Evolutionary conservation across 495 filamentous ascomycete genomes (phyloP).

Genomic region (Penicillium bovifimosum): DNA sequence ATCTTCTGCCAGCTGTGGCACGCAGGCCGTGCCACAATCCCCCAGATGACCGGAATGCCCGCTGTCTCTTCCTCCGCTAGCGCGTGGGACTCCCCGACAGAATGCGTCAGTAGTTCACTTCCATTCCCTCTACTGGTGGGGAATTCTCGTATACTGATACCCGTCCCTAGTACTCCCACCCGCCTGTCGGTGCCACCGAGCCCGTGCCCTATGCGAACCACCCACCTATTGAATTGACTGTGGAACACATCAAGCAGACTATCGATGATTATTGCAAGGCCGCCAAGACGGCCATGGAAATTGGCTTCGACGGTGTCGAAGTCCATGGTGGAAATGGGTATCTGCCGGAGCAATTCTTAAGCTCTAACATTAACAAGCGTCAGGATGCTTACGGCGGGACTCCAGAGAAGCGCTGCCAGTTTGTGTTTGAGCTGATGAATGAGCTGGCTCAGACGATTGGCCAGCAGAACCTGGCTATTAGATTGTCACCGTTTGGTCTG

Average conservation of each 20-base stretch:
- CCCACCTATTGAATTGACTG: slow-evolving; percentile 43
- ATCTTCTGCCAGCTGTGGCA: slow-evolving; percentile 53
- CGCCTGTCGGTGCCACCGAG: slow-evolving; percentile 29
- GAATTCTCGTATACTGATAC: not conserved
- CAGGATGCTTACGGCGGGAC: slow-evolving; percentile 48
- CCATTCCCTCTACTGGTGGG: not conserved
- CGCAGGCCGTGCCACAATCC: slow-evolving; percentile 45
- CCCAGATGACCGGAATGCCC: slow-evolving; percentile 38
- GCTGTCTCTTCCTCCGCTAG: slow-evolving; percentile 35
- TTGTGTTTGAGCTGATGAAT: slow-evolving; percentile 43
- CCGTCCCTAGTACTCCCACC: slow-evolving; percentile 23
- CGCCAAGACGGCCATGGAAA: slow-evolving; percentile 54
- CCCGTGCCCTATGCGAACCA: slow-evolving; percentile 38
- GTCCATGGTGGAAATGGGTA: slow-evolving; percentile 53
- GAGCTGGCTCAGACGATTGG: slow-evolving; percentile 23
- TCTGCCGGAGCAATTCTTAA: slow-evolving; percentile 49
- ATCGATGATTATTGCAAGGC: slow-evolving; percentile 50
- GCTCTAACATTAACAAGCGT: slow-evolving; percentile 45
- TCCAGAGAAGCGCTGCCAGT: slow-evolving; percentile 45
- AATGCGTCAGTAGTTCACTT: slow-evolving; percentile 10
- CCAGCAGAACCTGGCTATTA: slow-evolving; percentile 31
- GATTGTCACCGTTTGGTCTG: slow-evolving; percentile 45
- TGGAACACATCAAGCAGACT: slow-evolving; percentile 38
- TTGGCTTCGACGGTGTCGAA: slow-evolving; percentile 58
- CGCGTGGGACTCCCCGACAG: slow-evolving; percentile 37